Evolutionary conservation across 495 filamentous ascomycete species (phyloP), one percentile per base, ranked within the genome.

Genomic region (Chaetomium fimeti): DNA sequence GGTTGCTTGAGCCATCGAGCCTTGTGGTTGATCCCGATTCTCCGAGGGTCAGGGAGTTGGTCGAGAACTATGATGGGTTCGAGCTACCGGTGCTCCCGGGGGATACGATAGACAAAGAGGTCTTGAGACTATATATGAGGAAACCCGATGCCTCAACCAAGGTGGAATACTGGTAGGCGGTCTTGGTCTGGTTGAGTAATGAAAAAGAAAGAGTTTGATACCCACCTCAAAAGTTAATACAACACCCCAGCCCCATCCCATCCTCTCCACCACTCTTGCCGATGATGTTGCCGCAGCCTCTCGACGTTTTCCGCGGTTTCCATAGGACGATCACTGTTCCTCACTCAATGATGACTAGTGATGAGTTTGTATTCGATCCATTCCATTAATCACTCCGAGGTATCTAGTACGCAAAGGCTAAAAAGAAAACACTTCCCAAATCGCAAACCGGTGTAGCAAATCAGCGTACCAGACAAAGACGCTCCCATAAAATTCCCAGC

Each of bases 1-100:
- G 58, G 32, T 7, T 36, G 7, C 4, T 68, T 1, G 53, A 58
- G 18, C 9, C 28, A 12, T 48, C 43, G 0, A 59, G 47, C 22
- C 42, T 68, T 1, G 0, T 49, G 16, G 49, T 15, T 16, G 66
- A 68, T 18, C 66, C 62, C 2, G 66, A 68, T 48, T 65, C 62
- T 8, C 66, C 66, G 32, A n/a, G 62, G 51, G 59, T 63, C n/a
- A 61, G 66, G 42, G 40, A 59, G 66, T 12, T 68, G 62, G 28
- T 68, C 20, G 2, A 32, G 20, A 27, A 55, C 7, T 67, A 67
- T 32, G 65, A 63, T 56, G 27, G 9, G 27, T 42, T 40, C 25
- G 51, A 56, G 49, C 29, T 67, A 20, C 65, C 65, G 9, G 60
- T 60, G 49, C 60, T 67, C 2, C 65, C 65, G 0, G 57, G 38